Conservation (phyloP, 83 land plant species). For the Larix sibirica region DNA sequence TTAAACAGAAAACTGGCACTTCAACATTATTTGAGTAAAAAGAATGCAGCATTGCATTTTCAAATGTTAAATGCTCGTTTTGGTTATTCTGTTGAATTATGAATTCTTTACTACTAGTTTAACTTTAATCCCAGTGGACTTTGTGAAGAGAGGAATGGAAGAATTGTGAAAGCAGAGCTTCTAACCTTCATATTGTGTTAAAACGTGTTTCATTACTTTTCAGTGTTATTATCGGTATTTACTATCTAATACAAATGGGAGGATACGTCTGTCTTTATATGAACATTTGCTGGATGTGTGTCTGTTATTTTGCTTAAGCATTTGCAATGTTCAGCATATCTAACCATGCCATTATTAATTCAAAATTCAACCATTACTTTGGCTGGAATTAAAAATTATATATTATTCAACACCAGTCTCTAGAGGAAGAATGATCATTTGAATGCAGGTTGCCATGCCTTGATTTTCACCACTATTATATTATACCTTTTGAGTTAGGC, state of each 20-base stretch:
- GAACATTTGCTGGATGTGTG: not conserved
- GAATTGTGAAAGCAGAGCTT: not conserved
- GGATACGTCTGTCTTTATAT: not conserved
- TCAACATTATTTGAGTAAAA: not conserved
- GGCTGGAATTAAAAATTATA: too few species aligned
- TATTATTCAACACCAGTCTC: too few species aligned
- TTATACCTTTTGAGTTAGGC: too few species aligned
- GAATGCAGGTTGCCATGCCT: too few species aligned
- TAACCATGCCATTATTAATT: too few species aligned
- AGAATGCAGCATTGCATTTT: not conserved
- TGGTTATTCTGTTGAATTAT: not conserved
- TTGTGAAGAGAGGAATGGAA: too few species aligned
- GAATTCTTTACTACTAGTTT: too few species aligned
- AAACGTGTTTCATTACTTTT: not conserved
- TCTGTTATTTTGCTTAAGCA: not conserved
- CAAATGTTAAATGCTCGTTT: not conserved
- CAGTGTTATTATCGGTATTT: not conserved
- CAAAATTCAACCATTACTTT: too few species aligned
- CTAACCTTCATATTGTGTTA: not conserved
- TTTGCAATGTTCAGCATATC: too few species aligned
- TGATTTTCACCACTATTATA: too few species aligned
- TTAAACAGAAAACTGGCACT: not conserved
- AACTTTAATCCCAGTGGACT: too few species aligned
- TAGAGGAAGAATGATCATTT: too few species aligned
- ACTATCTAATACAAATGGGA: not conserved